Percentiles rank a stretch among this genome's conserved stretches.
Evolutionary conservation across 306 rosid genomes (phyloP).

Genomic region (Rubus idaeus): DNA sequence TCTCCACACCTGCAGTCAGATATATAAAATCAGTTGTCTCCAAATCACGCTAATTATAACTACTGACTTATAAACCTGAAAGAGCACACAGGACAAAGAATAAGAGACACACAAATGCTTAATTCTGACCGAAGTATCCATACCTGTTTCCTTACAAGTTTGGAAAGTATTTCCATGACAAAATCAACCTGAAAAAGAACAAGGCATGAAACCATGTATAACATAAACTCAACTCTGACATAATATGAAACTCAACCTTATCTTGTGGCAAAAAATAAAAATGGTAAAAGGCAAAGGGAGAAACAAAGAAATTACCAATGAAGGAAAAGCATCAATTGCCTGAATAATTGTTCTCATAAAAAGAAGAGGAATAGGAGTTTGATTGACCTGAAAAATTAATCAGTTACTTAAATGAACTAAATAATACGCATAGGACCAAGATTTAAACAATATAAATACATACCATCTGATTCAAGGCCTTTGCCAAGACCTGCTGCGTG

Average conservation of each 20-base stretch:
- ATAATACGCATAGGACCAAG: constrained; percentile 8
- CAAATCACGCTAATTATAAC: background rate
- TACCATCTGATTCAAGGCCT: constrained; percentile 95
- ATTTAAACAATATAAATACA: constrained; percentile 3
- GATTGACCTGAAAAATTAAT: constrained; percentile 69
- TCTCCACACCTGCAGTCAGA: constrained; percentile 78
- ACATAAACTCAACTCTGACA: background rate
- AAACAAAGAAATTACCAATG: constrained; percentile 53
- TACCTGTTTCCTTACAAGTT: constrained; percentile 92
- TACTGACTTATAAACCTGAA: background rate
- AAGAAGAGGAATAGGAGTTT: constrained; percentile 93
- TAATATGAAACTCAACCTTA: background rate
- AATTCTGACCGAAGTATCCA: constrained; percentile 5
- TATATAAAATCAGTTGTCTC: constrained; percentile 29
- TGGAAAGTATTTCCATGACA: constrained; percentile 98
- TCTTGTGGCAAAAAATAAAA: background rate
- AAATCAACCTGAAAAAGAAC: constrained; percentile 78
- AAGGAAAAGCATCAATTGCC: constrained; percentile 96
- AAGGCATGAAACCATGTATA: constrained; percentile 15
- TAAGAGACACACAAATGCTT: background rate
- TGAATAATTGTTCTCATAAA: constrained; percentile 99
- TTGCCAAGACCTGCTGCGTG: constrained; percentile 97
- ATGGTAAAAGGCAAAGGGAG: background rate
- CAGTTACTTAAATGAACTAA: constrained; percentile 10
- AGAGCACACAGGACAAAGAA: constrained; percentile 1